phyloP scores from a whole-genome alignment of 1,284 basidiomycete genomes.

The Pholiota adiposa region DNA sequence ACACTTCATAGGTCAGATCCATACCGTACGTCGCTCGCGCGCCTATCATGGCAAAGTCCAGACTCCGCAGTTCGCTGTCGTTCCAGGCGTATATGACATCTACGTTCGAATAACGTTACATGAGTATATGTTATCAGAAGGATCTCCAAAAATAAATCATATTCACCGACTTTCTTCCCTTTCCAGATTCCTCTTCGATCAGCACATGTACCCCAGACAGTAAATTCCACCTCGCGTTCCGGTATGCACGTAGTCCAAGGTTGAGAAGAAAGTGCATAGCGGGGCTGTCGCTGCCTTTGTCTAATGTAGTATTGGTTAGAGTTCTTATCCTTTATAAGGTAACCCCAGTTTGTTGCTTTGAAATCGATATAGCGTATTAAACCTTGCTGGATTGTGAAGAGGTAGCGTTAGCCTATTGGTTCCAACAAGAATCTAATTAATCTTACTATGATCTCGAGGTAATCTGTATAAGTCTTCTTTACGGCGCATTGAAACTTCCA shows the following conservation, averaged over 20 bases:
- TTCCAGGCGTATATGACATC: conserved; percentile 39
- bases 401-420: no score
- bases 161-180: conserved; percentile 37
- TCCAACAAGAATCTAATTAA: neutral
- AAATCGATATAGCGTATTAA: conserved; percentile 45
- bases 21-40: conserved; percentile 38
- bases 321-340: conserved; percentile 38
- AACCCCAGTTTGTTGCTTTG: conserved; percentile 46
- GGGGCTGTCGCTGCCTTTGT: conserved; percentile 30
- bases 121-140: no score
- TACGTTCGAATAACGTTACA: neutral
- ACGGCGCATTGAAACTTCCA: neutral
- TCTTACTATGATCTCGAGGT: neutral
- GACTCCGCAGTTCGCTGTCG: conserved; percentile 27
- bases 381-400: conserved; percentile 35
- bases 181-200: conserved; percentile 36
- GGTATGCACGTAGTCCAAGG: conserved; percentile 37
- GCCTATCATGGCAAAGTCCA: conserved; percentile 39
- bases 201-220: conserved; percentile 27
- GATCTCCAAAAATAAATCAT: neutral
- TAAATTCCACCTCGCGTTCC: conserved; percentile 40
- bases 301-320: conserved; percentile 36
- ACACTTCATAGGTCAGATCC: conserved; percentile 45
- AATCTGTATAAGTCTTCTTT: neutral
- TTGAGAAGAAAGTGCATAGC: conserved; percentile 31